phyloP scores from a whole-genome alignment of 768 basidiomycete species.

The Tephrocybe rancida region DNA sequence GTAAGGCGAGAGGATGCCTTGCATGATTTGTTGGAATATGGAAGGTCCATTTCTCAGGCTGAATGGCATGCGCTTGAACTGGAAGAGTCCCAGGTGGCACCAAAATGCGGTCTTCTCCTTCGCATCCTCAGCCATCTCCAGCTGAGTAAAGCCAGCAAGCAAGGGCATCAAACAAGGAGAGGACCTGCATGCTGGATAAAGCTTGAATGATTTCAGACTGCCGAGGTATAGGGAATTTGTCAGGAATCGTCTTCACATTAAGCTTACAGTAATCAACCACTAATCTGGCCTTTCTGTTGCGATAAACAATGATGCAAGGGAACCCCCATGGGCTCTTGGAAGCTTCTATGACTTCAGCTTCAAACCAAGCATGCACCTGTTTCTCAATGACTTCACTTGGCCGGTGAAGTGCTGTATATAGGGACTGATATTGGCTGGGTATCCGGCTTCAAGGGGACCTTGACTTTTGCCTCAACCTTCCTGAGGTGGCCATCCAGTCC shows the following conservation, averaged over 20 bases:
- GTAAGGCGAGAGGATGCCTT: background rate
- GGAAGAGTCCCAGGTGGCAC: background rate
- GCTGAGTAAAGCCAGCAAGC: too few species aligned
- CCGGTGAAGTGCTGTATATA: slow-evolving; percentile 24
- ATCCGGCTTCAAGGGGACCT: too few species aligned
- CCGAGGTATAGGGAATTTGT: background rate
- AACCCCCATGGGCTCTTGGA: too few species aligned
- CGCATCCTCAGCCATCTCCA: too few species aligned
- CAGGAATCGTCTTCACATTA: background rate
- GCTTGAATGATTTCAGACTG: background rate
- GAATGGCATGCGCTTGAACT: too few species aligned
- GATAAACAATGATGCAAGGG: too few species aligned
- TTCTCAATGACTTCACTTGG: slow-evolving; percentile 29
- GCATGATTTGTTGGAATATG: background rate
- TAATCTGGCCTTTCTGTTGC: too few species aligned
- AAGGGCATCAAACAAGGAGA: too few species aligned
- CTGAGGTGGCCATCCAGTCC: too few species aligned
- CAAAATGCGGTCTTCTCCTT: background rate
- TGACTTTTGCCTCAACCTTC: too few species aligned
- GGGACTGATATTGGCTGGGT: slow-evolving; percentile 27
- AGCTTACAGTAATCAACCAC: background rate
- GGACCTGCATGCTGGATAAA: background rate
- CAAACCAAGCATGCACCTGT: slow-evolving; percentile 32
- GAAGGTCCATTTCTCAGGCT: background rate
- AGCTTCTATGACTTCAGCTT: slow-evolving; percentile 37